Evolutionary conservation across 1,139 yeast species (phyloP).

Genomic region (Tardiomyces blankii): DNA sequence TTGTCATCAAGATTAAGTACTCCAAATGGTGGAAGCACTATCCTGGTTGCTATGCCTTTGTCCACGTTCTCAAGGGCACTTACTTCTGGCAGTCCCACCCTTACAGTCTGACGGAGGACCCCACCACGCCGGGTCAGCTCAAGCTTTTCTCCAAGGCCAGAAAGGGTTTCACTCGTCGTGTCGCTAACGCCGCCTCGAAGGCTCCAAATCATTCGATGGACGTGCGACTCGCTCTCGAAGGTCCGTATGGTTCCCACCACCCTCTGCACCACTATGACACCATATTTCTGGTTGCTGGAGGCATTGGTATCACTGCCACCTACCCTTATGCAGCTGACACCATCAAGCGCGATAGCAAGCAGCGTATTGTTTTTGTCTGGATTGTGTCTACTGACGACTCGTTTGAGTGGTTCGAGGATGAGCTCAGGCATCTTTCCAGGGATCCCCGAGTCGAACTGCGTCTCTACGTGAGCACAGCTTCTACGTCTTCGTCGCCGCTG

Average conservation of each 20-base stretch:
- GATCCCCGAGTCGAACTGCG: not conserved
- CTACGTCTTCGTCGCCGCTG: not conserved
- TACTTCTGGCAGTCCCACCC: slow-evolving; percentile 51
- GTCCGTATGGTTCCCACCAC: slow-evolving; percentile 44
- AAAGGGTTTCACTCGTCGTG: slow-evolving; percentile 19
- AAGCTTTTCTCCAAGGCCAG: slow-evolving; percentile 25
- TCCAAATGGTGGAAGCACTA: slow-evolving; percentile 24
- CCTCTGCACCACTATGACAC: slow-evolving; percentile 41
- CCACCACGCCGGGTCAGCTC: slow-evolving; percentile 11
- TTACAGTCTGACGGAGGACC: slow-evolving; percentile 28
- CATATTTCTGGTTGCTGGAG: slow-evolving; percentile 44
- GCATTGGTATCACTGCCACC: slow-evolving; percentile 55
- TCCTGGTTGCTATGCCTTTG: slow-evolving; percentile 29
- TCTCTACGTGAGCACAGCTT: not conserved
- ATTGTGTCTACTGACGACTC: not conserved
- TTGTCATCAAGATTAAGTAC: slow-evolving; percentile 24
- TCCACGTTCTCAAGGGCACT: slow-evolving; percentile 31
- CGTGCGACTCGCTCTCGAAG: slow-evolving; percentile 36
- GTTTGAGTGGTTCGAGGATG: not conserved
- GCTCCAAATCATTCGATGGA: slow-evolving; percentile 5
- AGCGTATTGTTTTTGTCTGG: not conserved
- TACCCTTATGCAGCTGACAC: slow-evolving; percentile 12
- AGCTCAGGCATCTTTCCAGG: not conserved
- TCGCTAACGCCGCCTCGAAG: slow-evolving; percentile 5
- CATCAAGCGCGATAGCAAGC: not conserved